Base-by-base conservation (phyloP, 805 yeast species). In the Lipomyces yamanashiensis region DNA sequence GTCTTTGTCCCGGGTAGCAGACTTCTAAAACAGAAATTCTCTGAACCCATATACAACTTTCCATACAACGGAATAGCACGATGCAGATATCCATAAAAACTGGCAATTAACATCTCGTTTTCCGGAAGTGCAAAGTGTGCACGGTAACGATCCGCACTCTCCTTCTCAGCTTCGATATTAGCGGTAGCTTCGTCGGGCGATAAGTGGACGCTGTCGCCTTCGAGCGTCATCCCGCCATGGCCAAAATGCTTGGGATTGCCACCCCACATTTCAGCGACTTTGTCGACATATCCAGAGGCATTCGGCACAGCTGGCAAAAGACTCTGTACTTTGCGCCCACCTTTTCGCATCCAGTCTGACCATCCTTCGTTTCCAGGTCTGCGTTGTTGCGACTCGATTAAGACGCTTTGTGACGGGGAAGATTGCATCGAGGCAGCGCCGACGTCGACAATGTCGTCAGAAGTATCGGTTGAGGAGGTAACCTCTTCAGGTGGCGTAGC, bases 41-140 rank as follows among this genome's bases (percentile, higher is more conserved):
- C 80, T 19, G 82, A 78, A 0, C 96, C 90, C 12, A 93, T 70
- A 73, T 91, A 91, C 1, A 92, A 71, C 70, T 90, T 89, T 1
- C 98, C 98, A 75, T 90, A 92, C 0, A 86, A 78, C 0, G 97
- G 97, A 19, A 90, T 77, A 12, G 88, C 83, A 67, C 89, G 82
- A 67, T 84, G 87, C 17, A 91, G 72, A 75, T 89, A 86, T 1
- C 87, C 81, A 71, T 84, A 87, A 71, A 90, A 93, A 0, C 90
- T 81, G 0, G 96, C 85, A 0, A 87, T 74, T 52, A 92, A 77
- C 4, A 72, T 73, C 45, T 84, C 85, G 1, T 77, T 72, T 0
- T 79, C 80, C 5, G 82, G 80, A 10, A 92, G 76, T 0, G 92
- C 84, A 70, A 93, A 93, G 69, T 86, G 87, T 0, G 77, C 73